Base-by-base conservation (phyloP, 139 green algal genomes). In the Tetradesmus obliquus region DNA sequence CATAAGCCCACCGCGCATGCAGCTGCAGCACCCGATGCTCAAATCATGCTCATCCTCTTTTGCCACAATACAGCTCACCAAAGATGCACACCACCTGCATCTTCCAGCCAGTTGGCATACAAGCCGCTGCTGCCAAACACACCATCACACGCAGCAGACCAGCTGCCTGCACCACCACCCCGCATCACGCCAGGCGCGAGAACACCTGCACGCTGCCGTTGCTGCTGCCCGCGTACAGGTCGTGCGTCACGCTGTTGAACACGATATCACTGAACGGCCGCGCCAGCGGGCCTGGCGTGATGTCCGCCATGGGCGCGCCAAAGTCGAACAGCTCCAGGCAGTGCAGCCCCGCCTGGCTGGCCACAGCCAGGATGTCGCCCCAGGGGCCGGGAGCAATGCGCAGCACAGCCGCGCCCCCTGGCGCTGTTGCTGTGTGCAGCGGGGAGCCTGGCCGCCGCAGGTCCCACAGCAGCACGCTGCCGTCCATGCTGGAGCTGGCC, bases 321-420 rank as follows among this genome's bases (percentile, higher is more conserved):
- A 90, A 69, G 8, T 91, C 88, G 32, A 91, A 80, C 55, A 91
- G 88, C 76, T 91, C 88, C 24, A 91, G 5, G 53, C 79, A 87
- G 79, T 91, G 79, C 55, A 91, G 62, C n/a, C 88, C 88, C 55
- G 60, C 79, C 15, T 72, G 17, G 19, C 79, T 91, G 10, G 79
- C 74, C 79, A 91, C 88, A 13, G 88, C 88, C 32, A 91, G 17
- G n/a, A 86, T 55, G 79, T 91, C 88, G 1, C 88, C 88, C 79
- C 79, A 91, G 8, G 88, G 88, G 8, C 88, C 79, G 12, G 57
- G 58, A 3, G 79, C 79, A 10, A 91, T 84, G 17, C 60, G 58
- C 32, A 91, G 57, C 4, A 86, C 88, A 5, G 22, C 76, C 3
- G 88, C 88, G 13, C 57, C 58, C 5, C 84, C 84, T 9, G 84